phyloP scores from a whole-genome alignment of 306 rosid genomes.

The Quercus suber region DNA sequence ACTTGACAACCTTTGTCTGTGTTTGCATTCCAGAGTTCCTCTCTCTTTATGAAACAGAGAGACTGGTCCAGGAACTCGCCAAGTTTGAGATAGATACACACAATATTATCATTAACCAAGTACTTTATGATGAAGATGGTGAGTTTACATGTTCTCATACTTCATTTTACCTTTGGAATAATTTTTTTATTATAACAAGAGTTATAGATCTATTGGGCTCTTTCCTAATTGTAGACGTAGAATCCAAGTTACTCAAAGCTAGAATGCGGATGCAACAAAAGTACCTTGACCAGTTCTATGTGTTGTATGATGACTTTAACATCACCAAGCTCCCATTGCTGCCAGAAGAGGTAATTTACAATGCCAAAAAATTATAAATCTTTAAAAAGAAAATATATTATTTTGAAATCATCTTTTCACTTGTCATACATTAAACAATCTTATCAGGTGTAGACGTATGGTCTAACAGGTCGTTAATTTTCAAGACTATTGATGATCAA shows the following conservation, averaged over 20 bases:
- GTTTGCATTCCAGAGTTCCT: constrained; percentile 99
- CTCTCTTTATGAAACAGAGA: constrained; percentile 95
- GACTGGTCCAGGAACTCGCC: constrained; percentile 93
- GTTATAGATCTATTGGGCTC: not conserved
- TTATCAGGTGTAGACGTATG: not conserved
- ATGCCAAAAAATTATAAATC: not conserved
- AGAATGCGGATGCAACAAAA: constrained; percentile 99
- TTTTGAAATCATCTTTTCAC: not conserved
- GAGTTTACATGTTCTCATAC: not conserved
- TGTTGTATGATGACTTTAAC: constrained; percentile 93
- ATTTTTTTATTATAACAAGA: not conserved
- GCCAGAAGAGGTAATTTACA: constrained; percentile 77
- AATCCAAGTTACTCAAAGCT: constrained; percentile 86
- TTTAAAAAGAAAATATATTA: not conserved
- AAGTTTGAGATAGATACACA: constrained; percentile 98
- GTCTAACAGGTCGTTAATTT: not conserved
- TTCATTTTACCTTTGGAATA: not conserved
- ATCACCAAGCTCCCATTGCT: constrained; percentile 92
- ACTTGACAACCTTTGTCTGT: constrained; percentile 92
- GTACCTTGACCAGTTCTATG: constrained; percentile 90
- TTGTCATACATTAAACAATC: not conserved
- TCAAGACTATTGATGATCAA: not conserved
- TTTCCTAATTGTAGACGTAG: constrained; percentile 49
- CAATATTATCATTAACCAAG: constrained; percentile 97
- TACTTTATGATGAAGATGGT: constrained; percentile 87